Percentiles rank a stretch among this genome's conserved stretches.
These are phyloP conservation scores for Scheffersomyces cryptocercus DNA, from an alignment of 1,139 yeast genomes.

Conservation along the genomic window DNA sequence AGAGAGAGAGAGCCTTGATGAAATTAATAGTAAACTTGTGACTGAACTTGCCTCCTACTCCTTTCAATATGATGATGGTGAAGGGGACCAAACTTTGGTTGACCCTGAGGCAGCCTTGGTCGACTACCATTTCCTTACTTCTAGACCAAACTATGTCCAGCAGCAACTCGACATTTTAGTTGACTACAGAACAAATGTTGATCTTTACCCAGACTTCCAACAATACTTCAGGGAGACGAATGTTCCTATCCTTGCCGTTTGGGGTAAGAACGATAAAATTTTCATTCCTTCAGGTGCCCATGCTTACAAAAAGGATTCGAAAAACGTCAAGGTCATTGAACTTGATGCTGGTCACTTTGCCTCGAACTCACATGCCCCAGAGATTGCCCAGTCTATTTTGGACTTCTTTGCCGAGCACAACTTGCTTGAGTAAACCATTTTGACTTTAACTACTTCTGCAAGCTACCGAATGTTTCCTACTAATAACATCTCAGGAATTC, in stretches of 20 bases:
- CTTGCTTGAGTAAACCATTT: too few relatives aligned
- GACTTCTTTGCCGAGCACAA: neutral
- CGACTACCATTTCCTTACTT: conserved; percentile 25
- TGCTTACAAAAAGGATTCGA: conserved; percentile 33
- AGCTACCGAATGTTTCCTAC: too few relatives aligned
- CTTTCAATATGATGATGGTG: conserved; percentile 33
- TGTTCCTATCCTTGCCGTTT: conserved; percentile 37
- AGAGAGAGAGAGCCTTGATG: conserved; percentile 8
- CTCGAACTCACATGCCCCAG: conserved; percentile 27
- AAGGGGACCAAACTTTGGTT: conserved; percentile 17
- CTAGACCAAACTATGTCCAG: conserved; percentile 22
- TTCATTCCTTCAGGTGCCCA: conserved; percentile 36
- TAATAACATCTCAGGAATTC: too few relatives aligned
- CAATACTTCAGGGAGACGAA: conserved; percentile 29
- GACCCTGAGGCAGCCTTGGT: conserved; percentile 33
- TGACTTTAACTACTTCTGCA: too few relatives aligned
- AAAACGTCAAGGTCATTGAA: conserved; percentile 22
- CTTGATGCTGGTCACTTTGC: conserved; percentile 44
- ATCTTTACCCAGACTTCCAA: conserved; percentile 39
- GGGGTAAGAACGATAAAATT: conserved; percentile 46
- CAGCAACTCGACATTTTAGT: conserved; percentile 33
- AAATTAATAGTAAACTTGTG: conserved; percentile 16
- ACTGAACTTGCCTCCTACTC: conserved; percentile 17
- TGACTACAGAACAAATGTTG: conserved; percentile 36
- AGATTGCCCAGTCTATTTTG: conserved; percentile 21